These are phyloP conservation scores for Phialophora tarda DNA, from an alignment of 2,329 filamentous ascomycete genomes.

Conservation along the genomic window DNA sequence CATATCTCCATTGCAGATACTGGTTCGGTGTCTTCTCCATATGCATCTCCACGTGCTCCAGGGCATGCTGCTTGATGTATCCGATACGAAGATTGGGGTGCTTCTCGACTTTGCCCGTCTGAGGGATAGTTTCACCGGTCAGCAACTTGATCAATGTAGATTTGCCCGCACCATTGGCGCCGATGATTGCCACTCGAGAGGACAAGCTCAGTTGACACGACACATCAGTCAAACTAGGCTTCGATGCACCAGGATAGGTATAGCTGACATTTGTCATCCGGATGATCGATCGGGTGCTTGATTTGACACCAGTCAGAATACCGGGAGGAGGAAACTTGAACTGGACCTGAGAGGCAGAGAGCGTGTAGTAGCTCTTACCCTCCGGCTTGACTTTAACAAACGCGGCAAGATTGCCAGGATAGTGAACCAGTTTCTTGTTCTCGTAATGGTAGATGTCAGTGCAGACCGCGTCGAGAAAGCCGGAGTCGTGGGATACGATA, in stretches of 20 bases:
- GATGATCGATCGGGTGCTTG: conserved; percentile 88
- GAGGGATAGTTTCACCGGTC: conserved; percentile 87
- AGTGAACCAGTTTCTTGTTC: conserved; percentile 81
- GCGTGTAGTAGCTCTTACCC: conserved; percentile 96
- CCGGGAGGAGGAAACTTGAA: conserved; percentile 99
- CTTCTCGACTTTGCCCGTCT: conserved; percentile 88
- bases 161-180: conserved; percentile 96
- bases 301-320: conserved; percentile 94
- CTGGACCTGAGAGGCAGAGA: conserved; percentile 83
- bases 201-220: conserved; percentile 88
- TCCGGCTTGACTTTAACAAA: conserved; percentile 92
- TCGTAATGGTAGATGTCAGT: conserved; percentile 99
- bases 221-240: conserved; percentile 85
- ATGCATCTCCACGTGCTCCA: conserved; percentile 99
- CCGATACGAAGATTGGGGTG: conserved; percentile 98
- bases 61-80: conserved; percentile 98
- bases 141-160: conserved; percentile 97
- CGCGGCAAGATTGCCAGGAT: conserved; percentile 57
- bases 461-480: conserved; percentile 94
- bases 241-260: conserved; percentile 87
- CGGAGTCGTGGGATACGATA: conserved; percentile 98
- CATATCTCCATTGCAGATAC: conserved; percentile 98
- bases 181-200: conserved; percentile 93
- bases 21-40: conserved; percentile 99
- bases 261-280: conserved; percentile 91